Conservation (phyloP, 768 basidiomycete genomes). For the Trametes gibbosa region DNA sequence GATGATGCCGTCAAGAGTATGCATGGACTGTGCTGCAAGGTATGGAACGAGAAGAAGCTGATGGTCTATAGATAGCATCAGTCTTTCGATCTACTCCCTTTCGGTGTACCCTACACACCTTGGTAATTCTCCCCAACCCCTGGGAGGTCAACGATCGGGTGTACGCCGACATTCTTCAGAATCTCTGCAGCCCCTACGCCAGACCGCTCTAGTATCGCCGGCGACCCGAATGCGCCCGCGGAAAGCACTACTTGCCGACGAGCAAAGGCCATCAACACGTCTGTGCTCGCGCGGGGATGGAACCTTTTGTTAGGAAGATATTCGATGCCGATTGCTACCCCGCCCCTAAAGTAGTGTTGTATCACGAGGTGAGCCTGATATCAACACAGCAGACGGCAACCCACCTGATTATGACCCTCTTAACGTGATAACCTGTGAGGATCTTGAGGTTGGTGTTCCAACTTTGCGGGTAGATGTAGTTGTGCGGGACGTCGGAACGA, state of each 20-base stretch:
- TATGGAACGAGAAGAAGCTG: constrained; percentile 32
- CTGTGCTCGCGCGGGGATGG: constrained; percentile 11
- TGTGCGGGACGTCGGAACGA: constrained; percentile 55
- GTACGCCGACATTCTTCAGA: constrained; percentile 32
- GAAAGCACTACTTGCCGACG: constrained; percentile 38
- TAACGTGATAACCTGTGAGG: constrained; percentile 35
- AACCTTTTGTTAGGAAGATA: constrained; percentile 31
- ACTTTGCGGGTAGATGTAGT: constrained; percentile 35
- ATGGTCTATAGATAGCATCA: constrained; percentile 28
- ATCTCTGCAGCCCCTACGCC: constrained; percentile 38
- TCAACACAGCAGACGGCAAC: not conserved
- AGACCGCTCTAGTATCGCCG: constrained; percentile 55
- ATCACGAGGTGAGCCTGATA: not conserved
- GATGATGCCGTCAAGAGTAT: constrained; percentile 49
- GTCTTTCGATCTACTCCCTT: not conserved
- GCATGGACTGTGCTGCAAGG: constrained; percentile 41
- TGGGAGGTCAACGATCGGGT: constrained; percentile 35
- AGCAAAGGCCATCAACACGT: constrained; percentile 27
- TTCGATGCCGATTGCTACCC: constrained; percentile 39
- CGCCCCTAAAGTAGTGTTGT: constrained; percentile 25
- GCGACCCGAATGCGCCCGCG: constrained; percentile 43
- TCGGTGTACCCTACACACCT: not conserved
- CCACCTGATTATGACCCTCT: constrained; percentile 37
- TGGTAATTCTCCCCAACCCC: constrained; percentile 45
- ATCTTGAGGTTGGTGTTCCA: constrained; percentile 28